Evolutionary conservation across 1,284 basidiomycete genomes (phyloP).

Genomic region (Puccinia polysora): DNA sequence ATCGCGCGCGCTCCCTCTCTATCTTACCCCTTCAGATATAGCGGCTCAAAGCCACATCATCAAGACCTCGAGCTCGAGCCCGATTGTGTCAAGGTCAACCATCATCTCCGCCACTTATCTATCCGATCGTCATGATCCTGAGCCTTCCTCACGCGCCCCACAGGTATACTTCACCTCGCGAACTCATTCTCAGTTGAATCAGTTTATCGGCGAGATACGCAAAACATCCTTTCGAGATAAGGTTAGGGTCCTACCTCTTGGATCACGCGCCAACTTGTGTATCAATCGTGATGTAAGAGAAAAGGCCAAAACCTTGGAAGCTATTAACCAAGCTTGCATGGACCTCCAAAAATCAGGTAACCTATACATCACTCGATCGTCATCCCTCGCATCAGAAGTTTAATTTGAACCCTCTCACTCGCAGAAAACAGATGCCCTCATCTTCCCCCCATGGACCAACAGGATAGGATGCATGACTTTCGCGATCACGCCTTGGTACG

Average conservation of each 20-base stretch:
- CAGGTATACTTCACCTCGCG: slow-evolving; percentile 83
- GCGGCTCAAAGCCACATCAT: slow-evolving; percentile 30
- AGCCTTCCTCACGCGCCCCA: too few relatives aligned
- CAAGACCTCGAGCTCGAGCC: slow-evolving; percentile 36
- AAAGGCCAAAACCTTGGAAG: slow-evolving; percentile 59
- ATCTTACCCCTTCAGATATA: slow-evolving; percentile 14
- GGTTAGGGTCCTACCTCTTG: slow-evolving; percentile 68
- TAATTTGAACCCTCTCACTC: too few relatives aligned
- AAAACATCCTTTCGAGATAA: slow-evolving; percentile 61
- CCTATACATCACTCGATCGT: too few relatives aligned
- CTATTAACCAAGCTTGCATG: slow-evolving; percentile 85
- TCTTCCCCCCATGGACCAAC: slow-evolving; percentile 70
- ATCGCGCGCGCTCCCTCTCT: not conserved
- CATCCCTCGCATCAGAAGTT: too few relatives aligned
- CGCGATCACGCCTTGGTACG: slow-evolving; percentile 77
- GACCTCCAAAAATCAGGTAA: slow-evolving; percentile 71
- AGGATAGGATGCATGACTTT: slow-evolving; percentile 71
- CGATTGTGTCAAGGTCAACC: slow-evolving; percentile 41
- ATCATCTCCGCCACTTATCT: too few relatives aligned
- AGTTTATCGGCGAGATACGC: slow-evolving; percentile 78
- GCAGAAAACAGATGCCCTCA: slow-evolving; percentile 67
- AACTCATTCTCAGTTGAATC: slow-evolving; percentile 89
- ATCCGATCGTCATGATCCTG: too few relatives aligned
- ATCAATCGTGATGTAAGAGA: slow-evolving; percentile 74
- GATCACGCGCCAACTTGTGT: slow-evolving; percentile 87